Conservation (phyloP, 2,329 filamentous ascomycete genomes). For the Septoria petroselini region DNA sequence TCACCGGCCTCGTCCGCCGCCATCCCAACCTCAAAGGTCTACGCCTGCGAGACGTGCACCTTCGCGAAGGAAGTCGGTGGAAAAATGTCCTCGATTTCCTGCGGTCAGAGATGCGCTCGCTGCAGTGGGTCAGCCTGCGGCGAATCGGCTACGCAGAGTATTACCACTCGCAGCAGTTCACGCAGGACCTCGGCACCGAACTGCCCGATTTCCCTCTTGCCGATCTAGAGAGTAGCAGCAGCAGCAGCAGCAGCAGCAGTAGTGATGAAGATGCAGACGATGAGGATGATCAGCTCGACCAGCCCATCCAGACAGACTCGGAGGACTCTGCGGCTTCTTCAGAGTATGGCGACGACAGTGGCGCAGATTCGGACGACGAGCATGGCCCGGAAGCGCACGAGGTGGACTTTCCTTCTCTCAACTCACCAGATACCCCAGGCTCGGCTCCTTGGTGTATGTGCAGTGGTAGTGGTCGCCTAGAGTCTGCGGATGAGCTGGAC, state of each 20-base stretch:
- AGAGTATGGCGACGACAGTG: constrained; percentile 24
- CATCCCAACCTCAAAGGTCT: constrained; percentile 59
- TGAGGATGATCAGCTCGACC: constrained; percentile 17
- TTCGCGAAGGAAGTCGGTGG: constrained; percentile 61
- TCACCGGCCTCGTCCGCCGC: constrained; percentile 55
- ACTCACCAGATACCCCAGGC: constrained; percentile 44
- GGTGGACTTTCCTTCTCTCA: constrained; percentile 46
- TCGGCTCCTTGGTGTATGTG: constrained; percentile 49
- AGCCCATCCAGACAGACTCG: constrained; percentile 1
- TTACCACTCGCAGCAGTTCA: constrained; percentile 47
- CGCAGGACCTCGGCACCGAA: constrained; percentile 45
- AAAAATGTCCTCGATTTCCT: constrained; percentile 58
- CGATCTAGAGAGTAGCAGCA: constrained; percentile 39
- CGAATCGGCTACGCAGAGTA: constrained; percentile 58
- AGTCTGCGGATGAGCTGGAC: constrained; percentile 46
- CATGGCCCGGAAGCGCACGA: constrained; percentile 41
- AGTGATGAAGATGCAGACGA: constrained; percentile 18
- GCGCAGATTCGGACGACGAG: constrained; percentile 40
- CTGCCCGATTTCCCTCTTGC: constrained; percentile 47
- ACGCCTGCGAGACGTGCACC: constrained; percentile 58
- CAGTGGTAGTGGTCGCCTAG: constrained; percentile 38
- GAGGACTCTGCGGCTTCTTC: constrained; percentile 5
- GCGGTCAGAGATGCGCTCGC: constrained; percentile 53
- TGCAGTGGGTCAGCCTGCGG: constrained; percentile 63
- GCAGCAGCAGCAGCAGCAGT: constrained; percentile 23